phyloP scores from a whole-genome alignment of 2,329 filamentous ascomycete genomes.

The Ustilaginoidea virens region DNA sequence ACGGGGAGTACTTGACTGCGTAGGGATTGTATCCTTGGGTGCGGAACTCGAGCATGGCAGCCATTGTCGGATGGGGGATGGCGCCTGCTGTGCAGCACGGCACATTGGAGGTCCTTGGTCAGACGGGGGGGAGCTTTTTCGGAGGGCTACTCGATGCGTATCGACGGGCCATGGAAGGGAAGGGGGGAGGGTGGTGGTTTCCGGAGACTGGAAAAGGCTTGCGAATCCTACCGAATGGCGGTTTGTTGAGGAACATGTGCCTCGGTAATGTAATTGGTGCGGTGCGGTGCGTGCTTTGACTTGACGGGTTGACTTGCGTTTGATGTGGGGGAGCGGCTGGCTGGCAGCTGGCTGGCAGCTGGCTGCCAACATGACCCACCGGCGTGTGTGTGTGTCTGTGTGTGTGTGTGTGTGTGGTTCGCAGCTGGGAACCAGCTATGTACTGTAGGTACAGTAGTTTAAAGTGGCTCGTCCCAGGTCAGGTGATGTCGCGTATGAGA shows the following conservation, averaged over 20 bases:
- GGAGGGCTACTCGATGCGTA: too few species aligned
- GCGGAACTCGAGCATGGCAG: constrained; percentile 80
- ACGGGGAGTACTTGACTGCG: constrained; percentile 95
- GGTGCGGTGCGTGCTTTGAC: too few species aligned
- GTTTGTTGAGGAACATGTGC: constrained; percentile 5
- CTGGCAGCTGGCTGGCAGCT: not conserved
- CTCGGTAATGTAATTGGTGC: constrained; percentile 6
- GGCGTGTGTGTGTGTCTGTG: not conserved
- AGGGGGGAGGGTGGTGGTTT: not conserved
- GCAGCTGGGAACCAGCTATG: too few species aligned
- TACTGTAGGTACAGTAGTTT: too few species aligned
- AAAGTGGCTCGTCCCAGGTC: too few species aligned
- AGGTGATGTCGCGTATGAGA: too few species aligned
- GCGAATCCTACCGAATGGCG: too few species aligned
- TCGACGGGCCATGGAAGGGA: too few species aligned
- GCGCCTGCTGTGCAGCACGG: constrained; percentile 3
- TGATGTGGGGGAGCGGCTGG: too few species aligned
- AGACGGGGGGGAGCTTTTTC: too few species aligned
- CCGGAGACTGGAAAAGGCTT: not conserved
- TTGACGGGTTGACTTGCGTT: too few species aligned
- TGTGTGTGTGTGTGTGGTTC: not conserved
- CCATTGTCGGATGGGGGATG: constrained; percentile 16
- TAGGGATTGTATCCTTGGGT: constrained; percentile 93
- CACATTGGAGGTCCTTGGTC: too few species aligned
- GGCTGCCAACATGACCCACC: not conserved